Conservation (phyloP, 768 basidiomycete genomes). For the Mycena haematopus region DNA sequence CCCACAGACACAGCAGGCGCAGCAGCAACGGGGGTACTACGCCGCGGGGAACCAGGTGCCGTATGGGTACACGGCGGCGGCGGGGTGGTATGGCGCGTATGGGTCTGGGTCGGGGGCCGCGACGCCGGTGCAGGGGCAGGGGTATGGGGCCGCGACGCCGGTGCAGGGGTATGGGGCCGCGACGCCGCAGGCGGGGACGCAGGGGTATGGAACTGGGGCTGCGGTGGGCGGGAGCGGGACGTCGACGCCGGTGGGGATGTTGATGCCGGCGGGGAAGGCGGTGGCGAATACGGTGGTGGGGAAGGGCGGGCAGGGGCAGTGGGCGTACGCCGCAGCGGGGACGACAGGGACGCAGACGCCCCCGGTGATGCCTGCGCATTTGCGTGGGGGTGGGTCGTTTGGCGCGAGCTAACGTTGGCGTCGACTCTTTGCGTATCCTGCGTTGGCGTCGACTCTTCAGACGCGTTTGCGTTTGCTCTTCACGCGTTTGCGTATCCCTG, state of each 20-base stretch:
- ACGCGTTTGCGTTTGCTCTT: too few relatives aligned
- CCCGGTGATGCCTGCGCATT: conserved; percentile 39
- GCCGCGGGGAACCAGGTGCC: conserved; percentile 11
- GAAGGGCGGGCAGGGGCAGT: conserved; percentile 9
- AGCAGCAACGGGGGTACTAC: conserved; percentile 26
- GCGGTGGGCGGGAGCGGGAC: conserved; percentile 37
- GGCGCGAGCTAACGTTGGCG: too few relatives aligned
- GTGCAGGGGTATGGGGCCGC: conserved; percentile 36
- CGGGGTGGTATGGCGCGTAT: conserved; percentile 15
- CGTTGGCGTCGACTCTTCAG: neutral
- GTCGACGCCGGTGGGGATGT: conserved; percentile 38
- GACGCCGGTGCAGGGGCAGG: conserved; percentile 30
- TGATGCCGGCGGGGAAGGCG: conserved; percentile 43
- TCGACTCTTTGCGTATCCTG: too few relatives aligned
- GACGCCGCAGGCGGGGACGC: conserved; percentile 25
- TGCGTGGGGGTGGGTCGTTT: conserved; percentile 23
- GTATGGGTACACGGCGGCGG: conserved; percentile 13
- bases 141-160: conserved; percentile 32
- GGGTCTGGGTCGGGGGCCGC: conserved; percentile 31
- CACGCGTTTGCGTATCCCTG: too few relatives aligned
- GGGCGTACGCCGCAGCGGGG: conserved; percentile 1
- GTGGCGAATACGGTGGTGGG: conserved; percentile 59
- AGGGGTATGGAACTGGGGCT: conserved; percentile 24
- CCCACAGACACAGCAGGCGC: conserved; percentile 32
- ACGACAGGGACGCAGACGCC: conserved; percentile 22